phyloP scores from a whole-genome alignment of 2,329 filamentous ascomycete species.

The Gremmenia infestans region DNA sequence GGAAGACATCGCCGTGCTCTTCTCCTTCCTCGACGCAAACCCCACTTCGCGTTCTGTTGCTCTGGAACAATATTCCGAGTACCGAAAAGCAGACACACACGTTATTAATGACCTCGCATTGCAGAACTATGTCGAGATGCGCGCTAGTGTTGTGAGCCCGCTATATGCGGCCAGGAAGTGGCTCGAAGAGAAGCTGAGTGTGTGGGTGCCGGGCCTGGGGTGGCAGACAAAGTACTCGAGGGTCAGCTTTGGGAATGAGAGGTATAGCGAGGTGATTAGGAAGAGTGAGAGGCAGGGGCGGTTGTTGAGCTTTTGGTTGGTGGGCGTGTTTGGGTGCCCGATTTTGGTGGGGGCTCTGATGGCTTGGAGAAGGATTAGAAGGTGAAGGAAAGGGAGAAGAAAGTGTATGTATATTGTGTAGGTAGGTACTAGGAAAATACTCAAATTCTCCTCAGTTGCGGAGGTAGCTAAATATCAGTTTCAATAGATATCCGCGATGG shows the following conservation, averaged over 20 bases:
- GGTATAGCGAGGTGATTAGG: slow-evolving; percentile 76
- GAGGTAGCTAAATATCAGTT: background rate
- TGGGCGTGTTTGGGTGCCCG: slow-evolving; percentile 13
- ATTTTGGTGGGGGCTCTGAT: slow-evolving; percentile 17
- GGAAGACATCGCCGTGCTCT: slow-evolving; percentile 88
- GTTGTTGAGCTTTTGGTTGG: slow-evolving; percentile 19
- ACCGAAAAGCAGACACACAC: slow-evolving; percentile 73
- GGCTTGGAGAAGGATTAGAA: slow-evolving; percentile 17
- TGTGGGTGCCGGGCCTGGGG: slow-evolving; percentile 69
- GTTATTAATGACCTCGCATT: slow-evolving; percentile 90
- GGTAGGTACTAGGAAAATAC: background rate
- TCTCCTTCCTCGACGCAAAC: slow-evolving; percentile 69
- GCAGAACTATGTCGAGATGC: slow-evolving; percentile 92
- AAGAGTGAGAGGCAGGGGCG: slow-evolving; percentile 64
- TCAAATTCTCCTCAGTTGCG: background rate
- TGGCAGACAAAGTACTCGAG: slow-evolving; percentile 92
- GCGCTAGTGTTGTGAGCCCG: slow-evolving; percentile 72
- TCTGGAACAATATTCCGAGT: slow-evolving; percentile 67
- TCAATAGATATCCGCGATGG: too few species aligned
- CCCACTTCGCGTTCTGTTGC: slow-evolving; percentile 57
- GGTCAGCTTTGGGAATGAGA: slow-evolving; percentile 88
- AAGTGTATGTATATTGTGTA: background rate
- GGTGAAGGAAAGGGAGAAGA: background rate
- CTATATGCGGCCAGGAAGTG: slow-evolving; percentile 77
- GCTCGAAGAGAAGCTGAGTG: slow-evolving; percentile 77